Percentiles rank a stretch among this genome's conserved stretches.
Evolutionary conservation across 2,329 filamentous ascomycete genomes (phyloP).

Genomic region (Chaetomium sp.): DNA sequence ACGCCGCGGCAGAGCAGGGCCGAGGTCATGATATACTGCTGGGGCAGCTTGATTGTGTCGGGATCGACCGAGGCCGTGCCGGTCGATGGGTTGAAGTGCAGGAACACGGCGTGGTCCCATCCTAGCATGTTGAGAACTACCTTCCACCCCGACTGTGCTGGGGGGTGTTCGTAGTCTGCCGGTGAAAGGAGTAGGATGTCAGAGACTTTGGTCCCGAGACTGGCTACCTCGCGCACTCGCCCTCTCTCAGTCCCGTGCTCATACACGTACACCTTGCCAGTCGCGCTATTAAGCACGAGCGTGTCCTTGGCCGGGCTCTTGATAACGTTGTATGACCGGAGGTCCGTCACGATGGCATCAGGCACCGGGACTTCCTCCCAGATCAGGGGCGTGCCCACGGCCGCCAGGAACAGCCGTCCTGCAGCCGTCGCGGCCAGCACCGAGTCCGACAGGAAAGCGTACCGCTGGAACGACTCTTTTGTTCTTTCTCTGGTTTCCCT

Average conservation of each 20-base stretch:
- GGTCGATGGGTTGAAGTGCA: slow-evolving; percentile 32
- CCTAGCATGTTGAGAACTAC: slow-evolving; percentile 43
- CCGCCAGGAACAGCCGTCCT: slow-evolving; percentile 50
- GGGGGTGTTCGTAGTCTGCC: background rate
- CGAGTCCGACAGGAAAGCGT: slow-evolving; percentile 52
- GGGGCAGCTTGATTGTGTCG: slow-evolving; percentile 34
- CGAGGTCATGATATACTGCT: slow-evolving; percentile 44
- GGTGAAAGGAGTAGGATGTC: slow-evolving; percentile 40
- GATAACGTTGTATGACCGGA: slow-evolving; percentile 44
- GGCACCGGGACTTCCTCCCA: slow-evolving; percentile 41
- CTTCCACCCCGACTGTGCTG: too few species aligned
- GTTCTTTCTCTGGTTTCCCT: slow-evolving; percentile 28
- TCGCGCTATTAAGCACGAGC: slow-evolving; percentile 44
- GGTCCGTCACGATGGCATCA: slow-evolving; percentile 30
- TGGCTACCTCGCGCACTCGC: slow-evolving; percentile 31
- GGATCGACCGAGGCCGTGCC: slow-evolving; percentile 25
- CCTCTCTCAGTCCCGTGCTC: slow-evolving; percentile 15
- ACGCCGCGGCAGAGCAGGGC: slow-evolving; percentile 35
- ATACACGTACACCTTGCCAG: slow-evolving; percentile 43
- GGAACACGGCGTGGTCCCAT: slow-evolving; percentile 36
- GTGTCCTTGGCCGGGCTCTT: slow-evolving; percentile 33
- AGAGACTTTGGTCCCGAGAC: slow-evolving; percentile 42
- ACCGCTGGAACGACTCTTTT: slow-evolving; percentile 51
- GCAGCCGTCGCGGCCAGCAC: slow-evolving; percentile 54
- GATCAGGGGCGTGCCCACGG: slow-evolving; percentile 26